phyloP scores from a whole-genome alignment of 2,329 filamentous ascomycete genomes.

The Catunica adiposa region DNA sequence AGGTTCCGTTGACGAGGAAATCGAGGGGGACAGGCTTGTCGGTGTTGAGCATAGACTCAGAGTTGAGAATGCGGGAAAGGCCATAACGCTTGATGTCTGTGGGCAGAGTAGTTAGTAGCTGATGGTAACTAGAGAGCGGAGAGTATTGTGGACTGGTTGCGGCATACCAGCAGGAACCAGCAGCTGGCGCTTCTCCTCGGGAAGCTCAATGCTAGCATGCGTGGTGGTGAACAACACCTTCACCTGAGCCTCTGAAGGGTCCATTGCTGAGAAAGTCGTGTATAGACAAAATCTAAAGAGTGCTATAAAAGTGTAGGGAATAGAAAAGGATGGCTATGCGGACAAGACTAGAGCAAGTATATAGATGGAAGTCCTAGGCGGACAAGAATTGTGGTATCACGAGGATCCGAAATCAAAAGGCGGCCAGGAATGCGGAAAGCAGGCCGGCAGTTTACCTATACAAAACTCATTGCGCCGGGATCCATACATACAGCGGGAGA shows the following conservation, averaged over 20 bases:
- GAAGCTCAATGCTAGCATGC: slow-evolving; percentile 44
- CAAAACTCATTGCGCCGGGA: slow-evolving; percentile 1
- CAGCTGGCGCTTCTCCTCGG: slow-evolving; percentile 44
- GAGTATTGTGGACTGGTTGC: background rate
- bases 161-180: slow-evolving; percentile 42
- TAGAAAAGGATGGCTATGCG: background rate
- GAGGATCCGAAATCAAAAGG: no score
- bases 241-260: slow-evolving; percentile 34
- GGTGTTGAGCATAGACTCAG: slow-evolving; percentile 53
- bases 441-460: no score
- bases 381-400: background rate
- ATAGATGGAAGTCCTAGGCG: no score
- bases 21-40: slow-evolving; percentile 62
- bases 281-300: background rate
- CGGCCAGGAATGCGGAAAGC: no score
- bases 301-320: background rate
- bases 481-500: no score
- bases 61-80: slow-evolving; percentile 53
- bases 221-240: slow-evolving; percentile 53
- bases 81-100: slow-evolving; percentile 53
- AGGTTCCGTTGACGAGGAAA: slow-evolving; percentile 88
- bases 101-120: slow-evolving; percentile 3
- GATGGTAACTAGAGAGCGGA: background rate
- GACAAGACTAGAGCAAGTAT: no score
- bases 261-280: slow-evolving; percentile 20